Evolutionary conservation across 1,284 basidiomycete genomes (phyloP), one percentile per base, ranked within the genome.

Genomic region (Fomitiporia mediterranea): DNA sequence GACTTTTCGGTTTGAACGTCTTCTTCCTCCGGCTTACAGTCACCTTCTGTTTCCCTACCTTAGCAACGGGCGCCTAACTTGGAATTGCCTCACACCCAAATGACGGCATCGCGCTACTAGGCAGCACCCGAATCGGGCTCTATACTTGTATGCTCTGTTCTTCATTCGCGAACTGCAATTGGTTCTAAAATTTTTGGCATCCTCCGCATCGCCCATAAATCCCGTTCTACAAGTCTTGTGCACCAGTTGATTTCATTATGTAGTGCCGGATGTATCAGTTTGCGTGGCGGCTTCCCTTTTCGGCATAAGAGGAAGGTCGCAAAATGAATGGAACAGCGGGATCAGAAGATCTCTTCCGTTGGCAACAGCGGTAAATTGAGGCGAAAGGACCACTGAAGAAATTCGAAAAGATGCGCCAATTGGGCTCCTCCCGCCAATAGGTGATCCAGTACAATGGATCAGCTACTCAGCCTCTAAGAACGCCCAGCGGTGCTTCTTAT

Each of bases 321-420:
- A n/a, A 17, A 17, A 15, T n/a, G 21, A 40, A 21, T 7, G 13
- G 19, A 34, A 48, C 9, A 32, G 39, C 46, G 19, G 53, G 19
- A 48, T 48, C 38, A 42, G 35, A 25, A 23, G 37, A 49, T 40
- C 37, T 55, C 21, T 34, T 46, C 27, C 35, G 53, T 49, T 40
- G 35, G 35, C 30, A 49, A 55, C 37, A 48, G 47, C 47, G 46
- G 53, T 23, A 49, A 47, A 55, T 55, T 55, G 53, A 49, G 46
- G 38, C 15, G 43, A 46, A 46, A 47, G 32, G 23, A 37, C 32
- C 35, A 40, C 34, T 19, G 27, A 42, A 35, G 6, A 13, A 15
- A 51, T 40, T 51, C 30, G 34, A 25, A 51, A 42, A 30, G 37
- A 38, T 40, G 21, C 19, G 27, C 47, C 35, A 40, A 38, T 49